These are phyloP conservation scores for Ophiostoma sp. DNA, from an alignment of 2,329 filamentous ascomycete genomes.

Conservation along the genomic window DNA sequence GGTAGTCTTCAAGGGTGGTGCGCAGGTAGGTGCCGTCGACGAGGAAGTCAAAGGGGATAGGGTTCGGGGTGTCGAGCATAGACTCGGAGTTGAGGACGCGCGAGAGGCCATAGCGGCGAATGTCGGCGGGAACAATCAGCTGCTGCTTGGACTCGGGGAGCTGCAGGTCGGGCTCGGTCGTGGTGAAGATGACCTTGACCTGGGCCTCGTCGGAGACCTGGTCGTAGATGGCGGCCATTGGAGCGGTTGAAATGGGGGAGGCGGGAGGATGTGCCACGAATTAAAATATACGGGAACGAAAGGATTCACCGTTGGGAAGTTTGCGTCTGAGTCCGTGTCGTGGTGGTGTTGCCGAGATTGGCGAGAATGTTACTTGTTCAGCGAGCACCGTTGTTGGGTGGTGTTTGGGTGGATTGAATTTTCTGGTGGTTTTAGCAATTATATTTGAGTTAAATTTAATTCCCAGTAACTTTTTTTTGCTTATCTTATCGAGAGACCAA, in stretches of 20 bases:
- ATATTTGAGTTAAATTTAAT: neutral
- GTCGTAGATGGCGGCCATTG: conserved; percentile 28
- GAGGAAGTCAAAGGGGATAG: conserved; percentile 87
- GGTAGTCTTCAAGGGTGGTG: conserved; percentile 84
- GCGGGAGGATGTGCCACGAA: neutral
- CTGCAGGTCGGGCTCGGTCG: conserved; percentile 55
- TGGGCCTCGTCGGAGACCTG: conserved; percentile 40
- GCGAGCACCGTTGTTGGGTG: neutral
- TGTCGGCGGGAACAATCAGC: conserved; percentile 59
- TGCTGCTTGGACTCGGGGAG: conserved; percentile 58
- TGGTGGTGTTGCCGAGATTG: neutral
- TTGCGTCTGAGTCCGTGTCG: neutral
- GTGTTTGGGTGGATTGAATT: conserved; percentile 17
- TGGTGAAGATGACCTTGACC: conserved; percentile 64
- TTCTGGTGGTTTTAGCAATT: conserved; percentile 11
- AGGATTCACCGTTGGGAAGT: neutral
- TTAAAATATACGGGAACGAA: neutral
- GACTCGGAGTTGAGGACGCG: conserved; percentile 66
- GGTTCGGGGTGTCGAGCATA: conserved; percentile 61
- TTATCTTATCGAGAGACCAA: conserved; percentile 25
- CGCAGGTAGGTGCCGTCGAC: conserved; percentile 89
- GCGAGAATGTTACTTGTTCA: neutral
- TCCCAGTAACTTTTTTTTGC: conserved; percentile 23
- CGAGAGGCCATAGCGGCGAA: conserved; percentile 65
- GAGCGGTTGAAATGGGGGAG: neutral